Percentiles rank a stretch among this genome's conserved stretches.
phyloP scores from a whole-genome alignment of 352 stramenopile genomes.

The Phytophthora fragariae region DNA sequence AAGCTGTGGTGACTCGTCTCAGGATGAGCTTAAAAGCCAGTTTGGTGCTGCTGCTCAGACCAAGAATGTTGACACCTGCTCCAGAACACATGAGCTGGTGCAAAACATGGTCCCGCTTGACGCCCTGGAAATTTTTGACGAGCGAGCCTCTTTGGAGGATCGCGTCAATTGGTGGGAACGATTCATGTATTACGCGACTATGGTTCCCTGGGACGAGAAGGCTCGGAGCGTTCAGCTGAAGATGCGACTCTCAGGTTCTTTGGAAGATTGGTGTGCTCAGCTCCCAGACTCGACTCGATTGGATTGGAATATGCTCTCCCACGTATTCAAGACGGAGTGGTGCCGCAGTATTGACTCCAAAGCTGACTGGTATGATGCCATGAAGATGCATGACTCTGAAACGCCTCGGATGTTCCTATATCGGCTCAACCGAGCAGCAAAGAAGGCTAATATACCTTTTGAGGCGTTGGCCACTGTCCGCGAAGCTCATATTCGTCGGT shows the following conservation, averaged over 20 bases:
- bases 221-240: too few relatives aligned
- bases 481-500: background rate
- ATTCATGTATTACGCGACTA: too few relatives aligned
- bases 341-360: background rate
- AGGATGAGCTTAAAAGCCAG: background rate
- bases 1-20: too few relatives aligned
- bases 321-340: background rate
- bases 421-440: background rate
- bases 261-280: conserved; percentile 2
- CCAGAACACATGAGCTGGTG: background rate
- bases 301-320: background rate
- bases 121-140: background rate
- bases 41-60: background rate
- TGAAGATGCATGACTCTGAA: background rate
- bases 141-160: background rate
- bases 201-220: too few relatives aligned
- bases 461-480: background rate
- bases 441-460: background rate
- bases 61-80: background rate
- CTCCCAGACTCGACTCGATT: background rate
- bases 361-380: background rate
- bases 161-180: conserved; percentile 2
- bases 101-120: conserved; percentile 1
- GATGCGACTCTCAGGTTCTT: background rate
- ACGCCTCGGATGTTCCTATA: background rate